A percentile compares a stretch with the other conserved stretches of the same genome.
Evolutionary conservation across 805 yeast genomes (phyloP).

Genomic region (Candida ulmi): DNA sequence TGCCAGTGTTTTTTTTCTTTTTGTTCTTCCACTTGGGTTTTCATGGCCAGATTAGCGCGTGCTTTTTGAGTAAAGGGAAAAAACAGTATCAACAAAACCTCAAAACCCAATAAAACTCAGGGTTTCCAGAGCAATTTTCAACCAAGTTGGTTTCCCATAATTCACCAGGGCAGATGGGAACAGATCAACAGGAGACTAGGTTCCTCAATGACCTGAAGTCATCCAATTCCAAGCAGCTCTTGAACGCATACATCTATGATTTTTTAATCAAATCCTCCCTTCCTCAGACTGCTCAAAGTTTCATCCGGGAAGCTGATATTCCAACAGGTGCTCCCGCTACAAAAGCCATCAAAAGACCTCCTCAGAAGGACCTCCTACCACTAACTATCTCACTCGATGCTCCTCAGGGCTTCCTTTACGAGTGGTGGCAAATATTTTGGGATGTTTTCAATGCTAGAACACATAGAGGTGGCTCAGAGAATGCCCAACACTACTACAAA

Average conservation of each 20-base stretch:
- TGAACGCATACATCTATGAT: constrained; percentile 85
- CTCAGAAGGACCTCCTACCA: constrained; percentile 39
- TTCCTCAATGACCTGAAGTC: constrained; percentile 22
- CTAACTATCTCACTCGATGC: constrained; percentile 64
- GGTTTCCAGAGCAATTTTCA: no score
- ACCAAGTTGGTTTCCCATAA: background rate
- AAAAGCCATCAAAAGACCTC: constrained; percentile 17
- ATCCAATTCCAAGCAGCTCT: constrained; percentile 39
- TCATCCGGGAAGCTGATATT: constrained; percentile 72
- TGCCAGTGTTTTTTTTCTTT: no score
- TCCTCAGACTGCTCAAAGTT: constrained; percentile 65
- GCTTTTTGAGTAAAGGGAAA: no score
- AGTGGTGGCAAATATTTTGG: constrained; percentile 98
- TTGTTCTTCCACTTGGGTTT: no score
- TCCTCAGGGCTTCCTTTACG: constrained; percentile 81
- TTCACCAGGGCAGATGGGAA: constrained; percentile 1
- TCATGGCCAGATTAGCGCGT: no score
- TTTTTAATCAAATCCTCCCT: constrained; percentile 72
- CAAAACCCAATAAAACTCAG: background rate
- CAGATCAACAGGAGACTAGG: background rate
- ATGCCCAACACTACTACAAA: constrained; percentile 70
- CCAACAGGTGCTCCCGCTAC: constrained; percentile 21
- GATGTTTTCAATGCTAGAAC: constrained; percentile 83
- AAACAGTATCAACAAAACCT: no score
- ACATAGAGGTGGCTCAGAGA: constrained; percentile 52